These are phyloP conservation scores for Ceratobasidium sp. DNA, from an alignment of 1,284 basidiomycete species.

Conservation along the genomic window DNA sequence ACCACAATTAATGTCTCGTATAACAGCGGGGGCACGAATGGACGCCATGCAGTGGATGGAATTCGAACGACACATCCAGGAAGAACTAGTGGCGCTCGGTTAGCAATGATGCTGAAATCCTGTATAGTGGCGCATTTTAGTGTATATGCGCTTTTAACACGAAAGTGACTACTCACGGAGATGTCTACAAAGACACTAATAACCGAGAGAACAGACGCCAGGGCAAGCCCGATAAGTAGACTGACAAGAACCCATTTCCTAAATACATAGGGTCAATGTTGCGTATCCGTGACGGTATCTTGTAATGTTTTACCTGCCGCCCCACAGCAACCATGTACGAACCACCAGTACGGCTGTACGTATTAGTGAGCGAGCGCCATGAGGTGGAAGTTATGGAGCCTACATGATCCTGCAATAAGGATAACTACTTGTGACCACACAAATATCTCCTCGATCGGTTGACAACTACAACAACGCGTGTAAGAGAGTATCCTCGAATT, in stretches of 20 bases:
- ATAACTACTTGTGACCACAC: slow-evolving; percentile 17
- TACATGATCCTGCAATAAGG: slow-evolving; percentile 20
- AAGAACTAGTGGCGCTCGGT: not conserved
- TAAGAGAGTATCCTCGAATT: not conserved
- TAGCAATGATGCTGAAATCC: not conserved
- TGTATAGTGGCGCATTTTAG: not conserved
- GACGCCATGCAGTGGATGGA: slow-evolving; percentile 1
- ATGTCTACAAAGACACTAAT: not conserved
- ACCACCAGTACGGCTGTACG: slow-evolving; percentile 15
- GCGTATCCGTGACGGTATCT: too few species aligned
- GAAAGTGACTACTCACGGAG: not conserved
- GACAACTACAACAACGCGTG: not conserved
- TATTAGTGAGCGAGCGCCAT: not conserved
- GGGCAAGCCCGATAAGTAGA: not conserved
- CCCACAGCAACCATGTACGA: slow-evolving; percentile 26
- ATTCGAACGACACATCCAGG: slow-evolving; percentile 13
- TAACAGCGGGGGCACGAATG: slow-evolving; percentile 11
- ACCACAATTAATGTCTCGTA: slow-evolving; percentile 13
- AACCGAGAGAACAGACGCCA: not conserved
- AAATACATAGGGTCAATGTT: not conserved
- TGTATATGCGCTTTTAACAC: not conserved
- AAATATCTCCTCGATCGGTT: slow-evolving; percentile 4
- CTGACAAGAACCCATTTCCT: slow-evolving; percentile 11
- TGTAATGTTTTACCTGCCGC: slow-evolving; percentile 30
- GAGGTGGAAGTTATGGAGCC: not conserved